Evolutionary conservation across 306 rosid genomes (phyloP).

Genomic region (Begonia fuchsioides): DNA sequence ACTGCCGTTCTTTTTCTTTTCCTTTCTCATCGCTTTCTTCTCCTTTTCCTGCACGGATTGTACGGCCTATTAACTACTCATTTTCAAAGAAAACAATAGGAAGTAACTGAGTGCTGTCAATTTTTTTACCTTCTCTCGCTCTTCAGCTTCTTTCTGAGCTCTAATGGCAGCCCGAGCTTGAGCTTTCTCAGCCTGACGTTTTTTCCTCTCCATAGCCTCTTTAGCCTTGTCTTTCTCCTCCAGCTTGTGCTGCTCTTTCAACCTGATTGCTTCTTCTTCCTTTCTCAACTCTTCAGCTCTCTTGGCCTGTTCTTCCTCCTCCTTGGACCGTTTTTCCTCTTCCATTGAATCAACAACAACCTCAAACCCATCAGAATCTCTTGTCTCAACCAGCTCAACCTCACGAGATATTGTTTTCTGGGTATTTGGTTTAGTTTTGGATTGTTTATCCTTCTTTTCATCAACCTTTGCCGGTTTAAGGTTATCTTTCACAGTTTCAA

Average conservation of each 20-base stretch:
- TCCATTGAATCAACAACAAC: slow-evolving; percentile 24
- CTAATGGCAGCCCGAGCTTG: slow-evolving; percentile 52
- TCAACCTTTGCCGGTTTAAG: slow-evolving; percentile 23
- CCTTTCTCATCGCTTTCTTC: slow-evolving; percentile 61
- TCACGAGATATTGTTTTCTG: slow-evolving; percentile 18
- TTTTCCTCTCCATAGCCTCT: slow-evolving; percentile 68
- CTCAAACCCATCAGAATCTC: slow-evolving; percentile 28
- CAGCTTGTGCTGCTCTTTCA: slow-evolving; percentile 53
- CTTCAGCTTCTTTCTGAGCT: slow-evolving; percentile 77
- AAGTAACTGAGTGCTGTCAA: no score
- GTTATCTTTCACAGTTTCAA: slow-evolving; percentile 20
- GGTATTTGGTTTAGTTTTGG: slow-evolving; percentile 19
- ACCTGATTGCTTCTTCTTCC: slow-evolving; percentile 46
- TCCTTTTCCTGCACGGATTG: slow-evolving; percentile 54
- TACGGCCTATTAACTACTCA: background rate
- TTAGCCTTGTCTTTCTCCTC: slow-evolving; percentile 73
- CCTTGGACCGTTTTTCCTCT: slow-evolving; percentile 37
- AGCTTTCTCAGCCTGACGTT: slow-evolving; percentile 55
- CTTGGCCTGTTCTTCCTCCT: slow-evolving; percentile 51
- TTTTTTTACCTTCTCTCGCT: slow-evolving; percentile 65
- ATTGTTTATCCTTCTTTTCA: slow-evolving; percentile 20
- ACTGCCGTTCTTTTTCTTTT: slow-evolving; percentile 39
- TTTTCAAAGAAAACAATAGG: background rate
- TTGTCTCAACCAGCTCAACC: slow-evolving; percentile 31
- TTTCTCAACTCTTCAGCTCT: slow-evolving; percentile 56